These are phyloP conservation scores for Punica granatum DNA, from an alignment of 345 rosid genomes.

Conservation along the genomic window DNA sequence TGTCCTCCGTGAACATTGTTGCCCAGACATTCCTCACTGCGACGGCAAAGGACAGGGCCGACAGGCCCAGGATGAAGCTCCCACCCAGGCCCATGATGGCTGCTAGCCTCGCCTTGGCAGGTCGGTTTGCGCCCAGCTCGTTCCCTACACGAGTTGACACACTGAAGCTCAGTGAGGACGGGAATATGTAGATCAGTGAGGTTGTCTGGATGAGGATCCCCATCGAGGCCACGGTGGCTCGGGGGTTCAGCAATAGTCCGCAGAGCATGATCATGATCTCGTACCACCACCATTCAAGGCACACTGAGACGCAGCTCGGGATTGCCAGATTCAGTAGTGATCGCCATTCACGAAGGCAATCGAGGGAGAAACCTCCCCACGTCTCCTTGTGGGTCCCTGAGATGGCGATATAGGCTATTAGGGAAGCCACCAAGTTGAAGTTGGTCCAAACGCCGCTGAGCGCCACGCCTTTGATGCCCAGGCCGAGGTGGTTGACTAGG, in stretches of 20 bases:
- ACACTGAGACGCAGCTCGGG: slow-evolving; percentile 41
- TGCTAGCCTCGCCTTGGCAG: slow-evolving; percentile 14
- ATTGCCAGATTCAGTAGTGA: slow-evolving; percentile 25
- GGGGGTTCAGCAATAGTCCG: slow-evolving; percentile 33
- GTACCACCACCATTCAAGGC: slow-evolving; percentile 56
- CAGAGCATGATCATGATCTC: slow-evolving; percentile 42
- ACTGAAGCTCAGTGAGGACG: slow-evolving; percentile 37
- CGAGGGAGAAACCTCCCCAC: slow-evolving; percentile 27
- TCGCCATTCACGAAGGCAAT: slow-evolving; percentile 31
- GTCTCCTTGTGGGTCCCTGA: slow-evolving; percentile 23
- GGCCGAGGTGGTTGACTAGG: slow-evolving; percentile 21
- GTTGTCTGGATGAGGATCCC: slow-evolving; percentile 44
- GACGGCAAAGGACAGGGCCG: slow-evolving; percentile 14
- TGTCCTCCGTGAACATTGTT: slow-evolving; percentile 14
- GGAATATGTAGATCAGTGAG: slow-evolving; percentile 37
- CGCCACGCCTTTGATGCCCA: slow-evolving; percentile 41
- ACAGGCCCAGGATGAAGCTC: slow-evolving; percentile 14
- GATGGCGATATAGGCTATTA: slow-evolving; percentile 19
- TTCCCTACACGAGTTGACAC: slow-evolving; percentile 42
- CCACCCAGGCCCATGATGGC: slow-evolving; percentile 11
- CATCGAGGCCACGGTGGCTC: slow-evolving; percentile 37
- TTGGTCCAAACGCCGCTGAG: slow-evolving; percentile 27
- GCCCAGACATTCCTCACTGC: slow-evolving; percentile 19
- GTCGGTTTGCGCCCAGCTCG: slow-evolving; percentile 25
- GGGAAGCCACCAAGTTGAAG: slow-evolving; percentile 27